phyloP scores from a whole-genome alignment of 75 land plant genomes.

The Larix kaempferi region DNA sequence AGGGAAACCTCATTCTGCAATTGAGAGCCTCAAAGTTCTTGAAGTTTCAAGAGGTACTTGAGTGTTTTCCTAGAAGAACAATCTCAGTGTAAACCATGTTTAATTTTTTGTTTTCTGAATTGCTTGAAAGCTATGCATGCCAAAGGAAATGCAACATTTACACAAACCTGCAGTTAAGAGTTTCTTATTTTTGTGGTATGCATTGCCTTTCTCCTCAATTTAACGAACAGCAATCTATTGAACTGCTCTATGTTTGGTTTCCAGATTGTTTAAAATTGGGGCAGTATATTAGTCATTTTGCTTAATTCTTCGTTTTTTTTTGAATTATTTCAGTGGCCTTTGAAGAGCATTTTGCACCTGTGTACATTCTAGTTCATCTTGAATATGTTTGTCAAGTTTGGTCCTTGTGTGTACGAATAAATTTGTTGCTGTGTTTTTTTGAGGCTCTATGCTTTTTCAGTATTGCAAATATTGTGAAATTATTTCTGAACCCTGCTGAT shows the following conservation, averaged over 20 bases:
- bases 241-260: background rate
- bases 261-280: background rate
- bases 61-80: background rate
- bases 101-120: background rate
- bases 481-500: too few relatives aligned
- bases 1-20: conserved; percentile 86
- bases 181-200: background rate
- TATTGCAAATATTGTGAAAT: too few relatives aligned
- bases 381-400: background rate
- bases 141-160: background rate
- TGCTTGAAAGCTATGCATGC: background rate
- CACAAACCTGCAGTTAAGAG: background rate
- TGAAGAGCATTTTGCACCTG: background rate
- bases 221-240: too few relatives aligned
- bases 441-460: background rate
- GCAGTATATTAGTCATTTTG: background rate
- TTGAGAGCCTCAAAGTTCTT: conserved; percentile 95
- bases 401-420: background rate
- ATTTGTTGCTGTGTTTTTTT: background rate
- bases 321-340: too few relatives aligned
- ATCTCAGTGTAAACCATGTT: background rate
- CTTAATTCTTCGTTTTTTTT: too few relatives aligned
- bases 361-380: background rate
- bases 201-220: too few relatives aligned
- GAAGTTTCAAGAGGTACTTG: conserved; percentile 95